Conservation (phyloP, 371 early-diverging fungal genomes). For the Circinella minor region DNA sequence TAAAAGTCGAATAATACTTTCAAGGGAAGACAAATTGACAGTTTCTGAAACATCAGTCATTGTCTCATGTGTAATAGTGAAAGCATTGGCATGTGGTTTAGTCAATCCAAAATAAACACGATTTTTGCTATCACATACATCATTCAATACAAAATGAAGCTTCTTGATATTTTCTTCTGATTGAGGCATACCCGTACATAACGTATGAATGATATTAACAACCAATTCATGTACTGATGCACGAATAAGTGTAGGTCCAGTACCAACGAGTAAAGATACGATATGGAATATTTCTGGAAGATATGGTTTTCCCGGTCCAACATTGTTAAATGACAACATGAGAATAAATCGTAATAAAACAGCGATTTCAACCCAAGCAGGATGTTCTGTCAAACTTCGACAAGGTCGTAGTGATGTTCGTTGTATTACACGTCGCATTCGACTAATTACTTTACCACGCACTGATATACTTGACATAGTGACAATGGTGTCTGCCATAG, state of each 20-base stretch:
- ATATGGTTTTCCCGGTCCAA: slow-evolving; percentile 66
- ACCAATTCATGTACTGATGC: slow-evolving; percentile 91
- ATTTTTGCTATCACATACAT: slow-evolving; percentile 81
- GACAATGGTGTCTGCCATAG: slow-evolving; percentile 84
- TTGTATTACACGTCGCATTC: slow-evolving; percentile 75
- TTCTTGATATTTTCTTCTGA: slow-evolving; percentile 64
- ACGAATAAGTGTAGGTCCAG: slow-evolving; percentile 84
- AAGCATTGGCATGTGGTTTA: slow-evolving; percentile 75
- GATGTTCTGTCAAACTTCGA: slow-evolving; percentile 74
- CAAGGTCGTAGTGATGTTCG: slow-evolving; percentile 76
- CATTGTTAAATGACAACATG: slow-evolving; percentile 89
- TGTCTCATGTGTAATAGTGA: slow-evolving; percentile 69
- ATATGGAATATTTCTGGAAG: slow-evolving; percentile 89
- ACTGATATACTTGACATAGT: slow-evolving; percentile 81
- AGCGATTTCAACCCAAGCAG: slow-evolving; percentile 88
- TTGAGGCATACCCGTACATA: slow-evolving; percentile 73
- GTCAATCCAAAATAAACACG: slow-evolving; percentile 82
- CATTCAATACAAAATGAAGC: slow-evolving; percentile 62
- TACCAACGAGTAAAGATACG: slow-evolving; percentile 79
- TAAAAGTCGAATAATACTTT: slow-evolving; percentile 77
- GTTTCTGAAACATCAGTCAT: slow-evolving; percentile 67
- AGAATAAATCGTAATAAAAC: slow-evolving; percentile 84
- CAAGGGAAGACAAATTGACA: slow-evolving; percentile 76
- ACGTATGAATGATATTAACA: slow-evolving; percentile 87
- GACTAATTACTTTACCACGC: slow-evolving; percentile 82